These are phyloP conservation scores for Phanerochaete sordida DNA, from an alignment of 768 basidiomycete genomes.

Conservation along the genomic window DNA sequence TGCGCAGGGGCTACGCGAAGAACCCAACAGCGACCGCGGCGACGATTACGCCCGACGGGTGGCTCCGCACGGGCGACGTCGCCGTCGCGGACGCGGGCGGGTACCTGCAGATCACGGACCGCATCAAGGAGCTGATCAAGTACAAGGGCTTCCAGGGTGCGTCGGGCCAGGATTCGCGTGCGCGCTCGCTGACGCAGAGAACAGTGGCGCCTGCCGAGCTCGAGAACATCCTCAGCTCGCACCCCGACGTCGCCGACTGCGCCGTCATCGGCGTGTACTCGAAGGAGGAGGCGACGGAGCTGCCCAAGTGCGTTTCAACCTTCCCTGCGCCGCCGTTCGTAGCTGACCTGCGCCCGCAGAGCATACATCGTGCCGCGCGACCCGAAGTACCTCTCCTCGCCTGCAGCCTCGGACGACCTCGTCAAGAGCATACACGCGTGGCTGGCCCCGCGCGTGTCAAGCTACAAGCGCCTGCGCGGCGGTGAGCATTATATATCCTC, in stretches of 20 bases:
- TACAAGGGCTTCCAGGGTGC: conserved; percentile 27
- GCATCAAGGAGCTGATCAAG: conserved; percentile 28
- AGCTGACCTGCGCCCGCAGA: background rate
- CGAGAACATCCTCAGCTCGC: conserved; percentile 68
- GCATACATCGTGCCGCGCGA: conserved; percentile 15
- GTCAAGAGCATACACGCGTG: conserved; percentile 52
- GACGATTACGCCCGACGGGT: conserved; percentile 34
- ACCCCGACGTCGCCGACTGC: conserved; percentile 71
- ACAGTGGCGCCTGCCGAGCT: conserved; percentile 85
- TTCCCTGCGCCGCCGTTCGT: background rate
- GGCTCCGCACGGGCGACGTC: conserved; percentile 47
- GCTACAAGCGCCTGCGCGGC: conserved; percentile 75
- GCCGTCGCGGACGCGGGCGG: conserved; percentile 32
- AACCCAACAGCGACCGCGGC: conserved; percentile 36
- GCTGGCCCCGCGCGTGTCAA: conserved; percentile 63
- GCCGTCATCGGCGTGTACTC: conserved; percentile 77
- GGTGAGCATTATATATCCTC: conserved; percentile 39
- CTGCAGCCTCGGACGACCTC: conserved; percentile 39
- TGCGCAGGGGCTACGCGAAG: conserved; percentile 16
- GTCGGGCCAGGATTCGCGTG: background rate
- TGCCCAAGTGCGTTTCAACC: conserved; percentile 52
- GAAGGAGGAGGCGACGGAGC: conserved; percentile 69
- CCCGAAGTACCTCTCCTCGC: conserved; percentile 17
- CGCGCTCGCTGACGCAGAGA: conserved; percentile 2
- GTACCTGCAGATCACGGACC: conserved; percentile 34